phyloP scores from a whole-genome alignment of 805 yeast species.

The Candida nitratophila region DNA sequence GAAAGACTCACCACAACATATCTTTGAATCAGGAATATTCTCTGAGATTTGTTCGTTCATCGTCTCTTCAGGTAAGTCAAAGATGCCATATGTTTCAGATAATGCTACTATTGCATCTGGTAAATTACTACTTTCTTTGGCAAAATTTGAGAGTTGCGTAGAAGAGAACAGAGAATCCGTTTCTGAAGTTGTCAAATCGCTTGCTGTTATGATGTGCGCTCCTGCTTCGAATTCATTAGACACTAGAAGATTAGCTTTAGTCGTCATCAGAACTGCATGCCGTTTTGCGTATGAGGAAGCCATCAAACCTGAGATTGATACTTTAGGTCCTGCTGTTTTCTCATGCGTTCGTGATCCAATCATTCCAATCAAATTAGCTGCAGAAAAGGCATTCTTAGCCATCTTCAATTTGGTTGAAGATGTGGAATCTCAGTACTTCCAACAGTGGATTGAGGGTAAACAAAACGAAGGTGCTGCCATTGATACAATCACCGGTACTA shows the following conservation, averaged over 20 bases:
- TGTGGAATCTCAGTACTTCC: slow-evolving; percentile 43
- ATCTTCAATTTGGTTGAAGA: slow-evolving; percentile 70
- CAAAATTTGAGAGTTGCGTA: slow-evolving; percentile 25
- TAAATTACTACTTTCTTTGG: slow-evolving; percentile 56
- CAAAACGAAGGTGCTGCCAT: slow-evolving; percentile 29
- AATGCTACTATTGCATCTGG: slow-evolving; percentile 78
- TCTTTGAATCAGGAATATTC: slow-evolving; percentile 45
- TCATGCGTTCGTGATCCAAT: slow-evolving; percentile 79
- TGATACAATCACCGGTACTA: slow-evolving; percentile 36
- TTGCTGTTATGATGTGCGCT: slow-evolving; percentile 40
- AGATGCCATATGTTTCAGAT: slow-evolving; percentile 53
- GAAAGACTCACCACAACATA: slow-evolving; percentile 64
- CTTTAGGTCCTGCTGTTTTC: slow-evolving; percentile 67
- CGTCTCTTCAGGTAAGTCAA: slow-evolving; percentile 33
- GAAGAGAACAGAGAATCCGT: slow-evolving; percentile 29
- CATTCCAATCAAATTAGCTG: slow-evolving; percentile 89
- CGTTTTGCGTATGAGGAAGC: slow-evolving; percentile 47
- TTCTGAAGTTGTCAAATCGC: slow-evolving; percentile 37
- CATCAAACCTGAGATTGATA: slow-evolving; percentile 46
- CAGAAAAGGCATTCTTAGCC: slow-evolving; percentile 81
- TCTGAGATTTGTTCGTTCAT: slow-evolving; percentile 45
- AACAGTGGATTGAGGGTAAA: slow-evolving; percentile 49
- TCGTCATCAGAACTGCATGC: slow-evolving; percentile 67
- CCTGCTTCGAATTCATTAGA: slow-evolving; percentile 64
- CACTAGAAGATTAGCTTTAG: slow-evolving; percentile 71